Base-by-base conservation (phyloP, 2,329 filamentous ascomycete genomes). In the Neoscytalidium dimidiatum region DNA sequence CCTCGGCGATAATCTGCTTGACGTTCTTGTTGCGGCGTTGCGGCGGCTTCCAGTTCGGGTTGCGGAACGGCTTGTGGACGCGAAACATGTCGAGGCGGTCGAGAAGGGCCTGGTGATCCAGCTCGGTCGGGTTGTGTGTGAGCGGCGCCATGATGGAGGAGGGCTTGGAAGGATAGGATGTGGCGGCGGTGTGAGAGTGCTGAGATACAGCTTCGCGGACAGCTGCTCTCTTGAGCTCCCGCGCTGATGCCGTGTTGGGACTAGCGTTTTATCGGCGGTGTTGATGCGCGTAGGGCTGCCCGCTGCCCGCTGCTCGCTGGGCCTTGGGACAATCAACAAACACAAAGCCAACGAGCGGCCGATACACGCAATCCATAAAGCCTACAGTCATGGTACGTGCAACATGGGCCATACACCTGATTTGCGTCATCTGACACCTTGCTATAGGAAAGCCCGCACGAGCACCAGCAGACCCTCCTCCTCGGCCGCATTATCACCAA, bases 11-110 rank as follows among this genome's bases (percentile, higher is more conserved):
- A 68, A 99, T 95, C 72, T 96, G 92, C 80, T 98, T 98, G 79
- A 98, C 90, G 79, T 97, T 98, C 84, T 99, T 99, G 86, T 99
- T 99, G 79, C 95, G 92, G 60, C 95, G 93, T 78, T 94, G 90
- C 69, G 94, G 92, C 17, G 95, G 92, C 74, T 92, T 93, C 95
- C 95, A 99, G 76, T 88, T 82, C 2, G 90, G 84, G 75, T 93
- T 97, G 78, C 94, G 94, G 84, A 97, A 99, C 73, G 88, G 90
- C 81, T 96, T 96, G 72, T 88, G 88, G 74, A 92, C 87, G 66
- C 88, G 87, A 77, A 95, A 90, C 73, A 97, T 92, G 83, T 99
- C 95, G 74, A 98, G 91, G 76, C 91, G 83, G 79, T 97, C 92
- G 71, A 99, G 89, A 67, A 98, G 90, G 70, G 88, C 86, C 77